Evolutionary conservation across 768 basidiomycete species (phyloP).

Genomic region (Hebeloma cylindrosporum): DNA sequence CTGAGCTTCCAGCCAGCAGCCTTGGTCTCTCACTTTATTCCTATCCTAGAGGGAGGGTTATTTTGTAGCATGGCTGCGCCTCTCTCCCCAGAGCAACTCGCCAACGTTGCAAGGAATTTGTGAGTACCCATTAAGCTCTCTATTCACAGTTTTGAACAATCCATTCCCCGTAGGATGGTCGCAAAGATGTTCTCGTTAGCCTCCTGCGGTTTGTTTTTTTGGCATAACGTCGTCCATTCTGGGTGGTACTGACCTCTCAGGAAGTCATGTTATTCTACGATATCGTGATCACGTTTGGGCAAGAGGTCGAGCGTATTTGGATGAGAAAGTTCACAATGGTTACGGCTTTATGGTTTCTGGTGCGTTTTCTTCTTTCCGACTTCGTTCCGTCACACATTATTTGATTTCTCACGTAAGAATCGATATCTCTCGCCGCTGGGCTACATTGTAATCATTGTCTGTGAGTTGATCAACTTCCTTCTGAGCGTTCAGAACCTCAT

Average conservation of each 20-base stretch:
- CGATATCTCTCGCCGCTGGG: conserved; percentile 9
- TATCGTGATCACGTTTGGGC: conserved; percentile 33
- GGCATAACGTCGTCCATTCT: background rate
- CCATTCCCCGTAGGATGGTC: conserved; percentile 27
- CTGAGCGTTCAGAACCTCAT: too few relatives aligned
- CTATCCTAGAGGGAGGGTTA: too few relatives aligned
- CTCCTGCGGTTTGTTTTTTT: conserved; percentile 32
- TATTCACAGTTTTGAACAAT: background rate
- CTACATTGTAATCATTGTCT: conserved; percentile 4
- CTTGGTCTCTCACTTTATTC: too few relatives aligned
- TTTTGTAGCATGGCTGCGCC: too few relatives aligned
- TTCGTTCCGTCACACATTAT: background rate
- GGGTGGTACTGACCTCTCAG: background rate
- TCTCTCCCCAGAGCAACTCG: too few relatives aligned
- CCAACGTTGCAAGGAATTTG: background rate
- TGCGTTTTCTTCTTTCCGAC: conserved; percentile 9
- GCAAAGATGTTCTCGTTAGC: conserved; percentile 39
- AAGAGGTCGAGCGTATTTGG: conserved; percentile 39
- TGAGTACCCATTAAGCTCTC: background rate
- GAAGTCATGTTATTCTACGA: conserved; percentile 40
- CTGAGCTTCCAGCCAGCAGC: too few relatives aligned
- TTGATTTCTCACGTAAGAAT: conserved; percentile 5
- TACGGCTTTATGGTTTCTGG: conserved; percentile 32
- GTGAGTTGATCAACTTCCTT: background rate
- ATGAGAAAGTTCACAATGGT: conserved; percentile 27